Percentiles rank a stretch among this genome's conserved stretches.
phyloP scores from a whole-genome alignment of 495 filamentous ascomycete species.

The Sordaria brevicollis region DNA sequence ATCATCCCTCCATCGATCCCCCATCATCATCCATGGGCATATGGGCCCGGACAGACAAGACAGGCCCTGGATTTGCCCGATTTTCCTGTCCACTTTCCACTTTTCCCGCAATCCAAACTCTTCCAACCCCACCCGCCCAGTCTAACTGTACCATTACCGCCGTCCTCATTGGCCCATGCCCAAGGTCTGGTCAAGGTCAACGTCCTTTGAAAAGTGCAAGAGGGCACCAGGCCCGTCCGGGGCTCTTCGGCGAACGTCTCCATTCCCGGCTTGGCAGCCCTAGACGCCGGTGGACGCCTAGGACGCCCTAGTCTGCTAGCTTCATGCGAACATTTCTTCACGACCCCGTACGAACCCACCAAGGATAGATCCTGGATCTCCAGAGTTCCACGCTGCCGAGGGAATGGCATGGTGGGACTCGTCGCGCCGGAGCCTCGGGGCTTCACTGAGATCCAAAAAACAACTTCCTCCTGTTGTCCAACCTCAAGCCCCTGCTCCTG shows the following conservation, averaged over 20 bases:
- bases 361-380: neutral
- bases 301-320: neutral
- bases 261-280: neutral
- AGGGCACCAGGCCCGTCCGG: neutral
- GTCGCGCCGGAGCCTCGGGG: slow-evolving; percentile 6
- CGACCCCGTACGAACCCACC: neutral
- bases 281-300: neutral
- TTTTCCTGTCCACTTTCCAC: neutral
- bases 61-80: neutral
- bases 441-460: slow-evolving; percentile 5
- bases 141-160: neutral
- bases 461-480: slow-evolving; percentile 10
- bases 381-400: neutral
- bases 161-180: neutral
- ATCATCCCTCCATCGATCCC: neutral
- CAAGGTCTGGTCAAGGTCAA: neutral
- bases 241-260: neutral
- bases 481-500: slow-evolving; percentile 7
- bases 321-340: slow-evolving; percentile 1
- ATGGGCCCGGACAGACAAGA: neutral
- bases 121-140: neutral
- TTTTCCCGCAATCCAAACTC: neutral
- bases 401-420: slow-evolving; percentile 24
- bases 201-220: neutral
- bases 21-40: neutral